phyloP scores from a whole-genome alignment of 768 basidiomycete species.

The Mycena galericulata region DNA sequence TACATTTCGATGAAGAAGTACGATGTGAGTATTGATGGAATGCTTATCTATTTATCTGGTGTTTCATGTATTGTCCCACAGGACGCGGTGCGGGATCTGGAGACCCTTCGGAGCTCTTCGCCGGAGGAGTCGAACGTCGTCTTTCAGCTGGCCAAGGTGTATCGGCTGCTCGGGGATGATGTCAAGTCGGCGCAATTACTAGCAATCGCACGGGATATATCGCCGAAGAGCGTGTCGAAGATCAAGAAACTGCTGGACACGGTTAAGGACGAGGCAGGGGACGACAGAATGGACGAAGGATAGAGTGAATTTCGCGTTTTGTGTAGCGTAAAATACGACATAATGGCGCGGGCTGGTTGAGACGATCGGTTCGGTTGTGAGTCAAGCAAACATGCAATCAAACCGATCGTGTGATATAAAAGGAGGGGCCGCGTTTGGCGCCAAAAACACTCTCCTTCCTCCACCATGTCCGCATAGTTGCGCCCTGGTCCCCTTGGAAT shows the following conservation, averaged over 20 bases:
- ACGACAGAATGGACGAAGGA: constrained; percentile 83
- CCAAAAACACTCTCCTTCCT: constrained; percentile 39
- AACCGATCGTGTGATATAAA: constrained; percentile 39
- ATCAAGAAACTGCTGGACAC: constrained; percentile 84
- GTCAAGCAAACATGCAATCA: constrained; percentile 36
- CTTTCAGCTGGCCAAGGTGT: constrained; percentile 94
- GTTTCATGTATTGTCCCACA: constrained; percentile 52
- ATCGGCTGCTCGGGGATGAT: constrained; percentile 83
- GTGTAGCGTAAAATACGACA: constrained; percentile 16
- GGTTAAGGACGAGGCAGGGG: constrained; percentile 68
- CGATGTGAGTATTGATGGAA: constrained; percentile 66
- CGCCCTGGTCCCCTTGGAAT: constrained; percentile 43
- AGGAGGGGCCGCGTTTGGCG: constrained; percentile 35
- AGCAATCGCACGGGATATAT: constrained; percentile 91
- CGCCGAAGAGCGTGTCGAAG: constrained; percentile 90
- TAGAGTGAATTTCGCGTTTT: constrained; percentile 48
- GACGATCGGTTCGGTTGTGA: constrained; percentile 36
- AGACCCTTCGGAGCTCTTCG: constrained; percentile 81
- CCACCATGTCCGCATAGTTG: constrained; percentile 61
- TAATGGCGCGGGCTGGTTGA: constrained; percentile 28
- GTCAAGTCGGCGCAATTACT: constrained; percentile 87
- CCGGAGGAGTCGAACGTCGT: constrained; percentile 98
- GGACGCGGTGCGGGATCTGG: constrained; percentile 86
- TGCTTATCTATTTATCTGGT: constrained; percentile 34
- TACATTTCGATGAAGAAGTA: constrained; percentile 88